These are phyloP conservation scores for Exophiala xenobiotica DNA, from an alignment of 2,329 filamentous ascomycete species.

Conservation along the genomic window DNA sequence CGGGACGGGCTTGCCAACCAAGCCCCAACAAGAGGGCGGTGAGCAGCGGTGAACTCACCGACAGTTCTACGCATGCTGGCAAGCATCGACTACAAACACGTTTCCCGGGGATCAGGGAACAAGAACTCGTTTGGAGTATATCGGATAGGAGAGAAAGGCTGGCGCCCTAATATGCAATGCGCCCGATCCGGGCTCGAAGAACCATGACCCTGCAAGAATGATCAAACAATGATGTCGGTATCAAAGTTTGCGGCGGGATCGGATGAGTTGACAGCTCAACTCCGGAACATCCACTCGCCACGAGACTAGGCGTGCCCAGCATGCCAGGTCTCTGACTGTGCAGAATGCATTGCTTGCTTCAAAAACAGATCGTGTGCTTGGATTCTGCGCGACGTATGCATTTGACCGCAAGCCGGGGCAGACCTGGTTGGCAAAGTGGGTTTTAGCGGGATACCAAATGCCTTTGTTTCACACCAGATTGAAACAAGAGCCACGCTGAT, in stretches of 20 bases:
- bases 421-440: background rate
- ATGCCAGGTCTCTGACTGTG: too few relatives aligned
- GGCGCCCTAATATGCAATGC: background rate
- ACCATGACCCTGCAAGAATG: background rate
- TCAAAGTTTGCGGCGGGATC: background rate
- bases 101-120: background rate
- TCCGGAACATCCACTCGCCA: too few relatives aligned
- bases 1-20: constrained; percentile 1
- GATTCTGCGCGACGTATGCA: constrained; percentile 3
- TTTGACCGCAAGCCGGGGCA: background rate
- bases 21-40: constrained; percentile 6
- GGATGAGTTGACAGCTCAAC: constrained; percentile 2
- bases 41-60: constrained; percentile 23
- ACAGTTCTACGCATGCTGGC: constrained; percentile 1
- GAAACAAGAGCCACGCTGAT: background rate
- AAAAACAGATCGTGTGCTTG: constrained; percentile 13
- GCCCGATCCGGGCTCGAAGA: background rate
- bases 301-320: too few relatives aligned
- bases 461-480: background rate
- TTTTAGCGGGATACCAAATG: background rate
- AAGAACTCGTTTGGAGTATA: background rate
- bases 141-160: background rate
- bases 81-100: background rate
- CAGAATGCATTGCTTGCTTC: background rate
- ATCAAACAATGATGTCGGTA: background rate